Conservation (phyloP, 2,329 filamentous ascomycete genomes). For the Hymenoscyphus fructigenus region DNA sequence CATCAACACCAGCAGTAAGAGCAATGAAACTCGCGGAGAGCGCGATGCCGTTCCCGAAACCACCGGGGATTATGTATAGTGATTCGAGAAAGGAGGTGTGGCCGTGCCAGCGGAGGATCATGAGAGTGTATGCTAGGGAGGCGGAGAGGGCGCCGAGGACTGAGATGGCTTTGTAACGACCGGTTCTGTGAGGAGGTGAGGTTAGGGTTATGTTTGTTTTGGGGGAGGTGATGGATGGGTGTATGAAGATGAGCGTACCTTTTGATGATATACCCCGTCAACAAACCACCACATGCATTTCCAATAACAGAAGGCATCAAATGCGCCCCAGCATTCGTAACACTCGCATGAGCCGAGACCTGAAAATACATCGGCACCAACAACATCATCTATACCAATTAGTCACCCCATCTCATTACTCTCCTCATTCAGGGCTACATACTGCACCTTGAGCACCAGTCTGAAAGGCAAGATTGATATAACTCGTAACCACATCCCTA, state of each 20-base stretch:
- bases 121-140: constrained; percentile 49
- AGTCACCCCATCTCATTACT: background rate
- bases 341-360: constrained; percentile 56
- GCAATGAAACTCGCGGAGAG: constrained; percentile 49
- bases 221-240: too few species aligned
- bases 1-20: constrained; percentile 47
- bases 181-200: constrained; percentile 43
- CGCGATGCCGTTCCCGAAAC: constrained; percentile 50
- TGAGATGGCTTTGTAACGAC: constrained; percentile 56
- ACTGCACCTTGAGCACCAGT: constrained; percentile 56
- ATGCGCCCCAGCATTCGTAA: constrained; percentile 57
- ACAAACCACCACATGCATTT: constrained; percentile 62
- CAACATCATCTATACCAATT: constrained; percentile 53
- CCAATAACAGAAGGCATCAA: constrained; percentile 66
- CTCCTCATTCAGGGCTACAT: background rate
- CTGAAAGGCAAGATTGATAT: constrained; percentile 53
- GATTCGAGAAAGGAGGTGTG: constrained; percentile 56
- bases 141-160: constrained; percentile 51
- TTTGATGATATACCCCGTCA: constrained; percentile 46
- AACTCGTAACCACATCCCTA: constrained; percentile 51
- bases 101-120: constrained; percentile 56
- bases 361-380: constrained; percentile 70
- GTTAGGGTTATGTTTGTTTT: background rate
- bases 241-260: constrained; percentile 31
- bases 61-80: constrained; percentile 57